A percentile compares a stretch with the other conserved stretches of the same genome.
Conservation (phyloP, 345 rosid genomes). For the Arabidopsis thaliana region DNA sequence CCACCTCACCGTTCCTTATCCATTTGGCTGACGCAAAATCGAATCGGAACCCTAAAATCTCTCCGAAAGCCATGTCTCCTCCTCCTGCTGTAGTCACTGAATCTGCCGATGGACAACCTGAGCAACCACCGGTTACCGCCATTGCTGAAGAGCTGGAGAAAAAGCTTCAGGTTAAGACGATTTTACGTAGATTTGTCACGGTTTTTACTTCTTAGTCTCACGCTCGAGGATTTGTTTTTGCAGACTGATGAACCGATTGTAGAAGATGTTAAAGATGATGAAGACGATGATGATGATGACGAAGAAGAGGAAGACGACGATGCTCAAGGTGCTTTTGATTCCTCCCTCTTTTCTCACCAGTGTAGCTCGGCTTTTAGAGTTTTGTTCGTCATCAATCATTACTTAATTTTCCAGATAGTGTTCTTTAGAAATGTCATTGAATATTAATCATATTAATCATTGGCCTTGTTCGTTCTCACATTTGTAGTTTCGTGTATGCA, state of each 20-base stretch:
- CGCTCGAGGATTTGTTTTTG: background rate
- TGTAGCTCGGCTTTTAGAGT: background rate
- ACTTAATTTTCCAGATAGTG: background rate
- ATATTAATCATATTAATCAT: background rate
- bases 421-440: background rate
- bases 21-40: conserved; percentile 13
- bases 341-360: background rate
- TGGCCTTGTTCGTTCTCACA: background rate
- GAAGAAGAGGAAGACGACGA: conserved; percentile 74
- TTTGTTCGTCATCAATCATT: background rate
- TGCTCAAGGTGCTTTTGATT: conserved; percentile 51
- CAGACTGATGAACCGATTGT: conserved; percentile 62
- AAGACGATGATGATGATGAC: conserved; percentile 67
- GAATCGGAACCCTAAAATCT: background rate
- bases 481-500: background rate
- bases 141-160: conserved; percentile 49
- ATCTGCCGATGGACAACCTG: conserved; percentile 45
- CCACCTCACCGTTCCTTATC: conserved; percentile 30
- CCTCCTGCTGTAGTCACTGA: conserved; percentile 62
- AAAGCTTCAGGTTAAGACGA: conserved; percentile 40
- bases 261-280: conserved; percentile 78
- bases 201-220: background rate
- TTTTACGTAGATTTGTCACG: background rate
- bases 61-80: conserved; percentile 53
- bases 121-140: conserved; percentile 29